Evolutionary conservation across 1,284 basidiomycete species (phyloP).

Genomic region (Marasmius sp.): DNA sequence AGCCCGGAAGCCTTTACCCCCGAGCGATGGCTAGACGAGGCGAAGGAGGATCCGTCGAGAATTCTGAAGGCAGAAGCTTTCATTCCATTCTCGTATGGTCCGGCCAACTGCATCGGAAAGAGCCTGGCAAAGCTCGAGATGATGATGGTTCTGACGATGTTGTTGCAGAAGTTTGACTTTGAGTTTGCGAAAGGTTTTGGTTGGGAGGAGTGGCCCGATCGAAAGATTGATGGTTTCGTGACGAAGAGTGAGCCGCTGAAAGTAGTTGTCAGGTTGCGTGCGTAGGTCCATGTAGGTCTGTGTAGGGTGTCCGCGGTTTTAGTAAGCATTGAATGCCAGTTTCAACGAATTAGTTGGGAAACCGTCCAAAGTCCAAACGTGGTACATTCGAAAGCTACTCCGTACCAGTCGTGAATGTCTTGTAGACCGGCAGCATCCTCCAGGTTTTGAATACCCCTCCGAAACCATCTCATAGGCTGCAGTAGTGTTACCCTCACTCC

Average conservation of each 20-base stretch:
- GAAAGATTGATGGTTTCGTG: not conserved
- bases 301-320: too few species aligned
- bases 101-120: constrained; percentile 29
- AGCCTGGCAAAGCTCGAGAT: constrained; percentile 27
- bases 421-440: too few species aligned
- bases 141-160: constrained; percentile 20
- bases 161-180: constrained; percentile 24
- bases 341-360: too few species aligned
- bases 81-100: constrained; percentile 31
- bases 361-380: too few species aligned
- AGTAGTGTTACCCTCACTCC: too few species aligned
- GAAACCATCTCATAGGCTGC: too few species aligned
- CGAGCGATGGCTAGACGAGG: not conserved
- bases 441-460: too few species aligned
- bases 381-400: too few species aligned
- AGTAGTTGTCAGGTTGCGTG: not conserved
- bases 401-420: too few species aligned
- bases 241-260: not conserved
- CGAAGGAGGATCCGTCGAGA: not conserved
- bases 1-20: not conserved
- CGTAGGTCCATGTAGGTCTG: too few species aligned
- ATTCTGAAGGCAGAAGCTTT: constrained; percentile 17
- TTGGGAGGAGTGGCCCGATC: constrained; percentile 12
- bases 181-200: constrained; percentile 18
- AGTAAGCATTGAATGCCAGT: too few species aligned